Base-by-base conservation (phyloP, 1,139 yeast genomes). In the Trichomonascaceae sp. region DNA sequence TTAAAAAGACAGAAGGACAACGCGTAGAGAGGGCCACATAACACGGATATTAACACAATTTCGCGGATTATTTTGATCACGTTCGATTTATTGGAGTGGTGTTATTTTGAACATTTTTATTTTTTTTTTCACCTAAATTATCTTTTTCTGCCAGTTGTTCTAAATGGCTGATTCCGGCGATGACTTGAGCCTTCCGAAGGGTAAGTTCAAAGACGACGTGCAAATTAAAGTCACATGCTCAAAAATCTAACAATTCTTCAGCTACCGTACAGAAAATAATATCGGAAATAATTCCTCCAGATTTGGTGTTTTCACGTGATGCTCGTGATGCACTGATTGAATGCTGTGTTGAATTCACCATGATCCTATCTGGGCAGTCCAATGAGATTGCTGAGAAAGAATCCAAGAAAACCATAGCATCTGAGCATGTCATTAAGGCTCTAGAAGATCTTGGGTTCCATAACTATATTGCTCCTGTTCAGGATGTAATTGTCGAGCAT, bases 321-420 rank as follows among this genome's bases (percentile, higher is more conserved):
- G 96, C 98, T 5, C 77, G 98, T 58, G 99, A 93, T 67, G 95
- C 96, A 53, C 81, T 93, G 49, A 93, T 95, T 48, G 97, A 93
- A 68, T 90, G 97, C 69, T 91, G 98, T 64, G 90, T 93, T 55
- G 97, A 90, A 70, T 93, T 93, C 67, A 86, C 95, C 57, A 93
- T 93, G 95, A 89, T 93, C 60, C 75, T 93, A 51, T 87, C 96
- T 12, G 87, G 96, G 2, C 96, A 90, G 70, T 87, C 95, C 57
- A 91, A 95, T 66, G 99, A 95, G 61, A 89, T 93, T 61, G 98
- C 99, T 1, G 99, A 93, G 66, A 87, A 87, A 64, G 99, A 93
- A 67, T 85, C 96, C 52, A 93, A 93, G 70, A 95, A 93, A 71
- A 93, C 99, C 8, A 93, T 93, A 53, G 96, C 97, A 0, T 86